Base-by-base conservation (phyloP, 2,329 filamentous ascomycete genomes). In the Cladobotryum protrusum region DNA sequence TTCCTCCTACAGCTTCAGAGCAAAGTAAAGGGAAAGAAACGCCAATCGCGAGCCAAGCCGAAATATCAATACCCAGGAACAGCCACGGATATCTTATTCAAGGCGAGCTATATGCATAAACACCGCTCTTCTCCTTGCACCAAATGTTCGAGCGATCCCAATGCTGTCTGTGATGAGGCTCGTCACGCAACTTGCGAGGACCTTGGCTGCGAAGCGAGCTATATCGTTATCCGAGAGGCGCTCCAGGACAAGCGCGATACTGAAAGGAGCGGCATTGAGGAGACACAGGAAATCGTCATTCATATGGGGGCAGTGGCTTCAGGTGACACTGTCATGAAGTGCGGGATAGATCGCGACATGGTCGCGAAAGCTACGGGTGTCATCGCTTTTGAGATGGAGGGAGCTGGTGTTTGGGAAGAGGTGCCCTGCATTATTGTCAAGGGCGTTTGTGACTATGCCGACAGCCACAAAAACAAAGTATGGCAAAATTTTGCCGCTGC, bases 301-400 rank as follows among this genome's bases (percentile, higher is more conserved):
- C 66, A 70, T 43, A 56, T 73, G 29, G 71, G 72, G 0, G 47
- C 53, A 0, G 62, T 74, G 2, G 71, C 61, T 4, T 72, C 68
- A 1, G 68, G 63, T 13, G 64, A 74, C 44, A 61, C 58, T 1
- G 67, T 75, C 1, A 68, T 76, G 52, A 72, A 69, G 12, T 57
- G 54, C 8, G 67, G 63, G 1, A 43, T 56, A 12, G 54, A 65
- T 14, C 63, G 71, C 12, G 71, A 74, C 46, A 13, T 19, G 0
- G 57, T 72, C 15, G 62, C 68, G 5, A 35, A 49, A 9, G 13
- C 50, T 24, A 48, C 59, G 0, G 43, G 44, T 1, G 48, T 67
- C 2, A 60, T 68, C 13, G 64, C 55, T 0, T 68, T 68, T 37
- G 67, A 69, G 52, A 68, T 66, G 65, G 66, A 67, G 45, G 59